Evolutionary conservation across 2,329 filamentous ascomycete species (phyloP), one percentile per base, ranked within the genome.

Genomic region (Ophiostoma australiae): DNA sequence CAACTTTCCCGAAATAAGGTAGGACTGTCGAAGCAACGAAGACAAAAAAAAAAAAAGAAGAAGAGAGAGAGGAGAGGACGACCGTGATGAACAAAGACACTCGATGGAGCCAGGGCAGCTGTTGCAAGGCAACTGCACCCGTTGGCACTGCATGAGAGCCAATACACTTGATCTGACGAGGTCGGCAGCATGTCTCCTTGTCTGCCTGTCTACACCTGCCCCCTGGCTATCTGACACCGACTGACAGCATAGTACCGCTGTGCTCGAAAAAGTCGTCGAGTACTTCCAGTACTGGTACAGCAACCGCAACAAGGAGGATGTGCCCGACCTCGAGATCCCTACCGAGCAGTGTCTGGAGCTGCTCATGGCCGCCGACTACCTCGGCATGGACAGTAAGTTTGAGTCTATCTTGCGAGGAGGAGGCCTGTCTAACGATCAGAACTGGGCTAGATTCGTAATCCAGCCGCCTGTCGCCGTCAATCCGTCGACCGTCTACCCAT

Each of bases 201-300:
- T 69, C 52, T 15, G n/a, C 20, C 35, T 66, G 41, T 68, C 20
- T 17, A 27, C 4, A 39, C 37, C 37, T 39, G 37, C 37, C 48
- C 35, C 15, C 31, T 67, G 35, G 58, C 27, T 33, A 66, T 37
- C 39, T 3, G 27, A 35, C 67, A 1, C 15, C 61, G 44, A 27
- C 66, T 72, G 55, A 69, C 61, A 44, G 66, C 75, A 67, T 78
- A 93, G 90, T 80, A 90, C 88, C 74, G 82, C 90, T 70, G 86
- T 93, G 6, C 86, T 94, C 2, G 91, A 94, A 78, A 93, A 92
- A 78, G 89, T 94, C 41, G 91, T 89, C 79, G 90, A 94, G 80
- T 94, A 94, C 80, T 89, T 93, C 73, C 91, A 93, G 78, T 94
- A 93, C 82, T 91, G 91, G 82, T 89, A 93, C 80, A 90, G 89